A percentile compares a stretch with the other conserved stretches of the same genome.
These are phyloP conservation scores for Russula earlei DNA, from an alignment of 768 basidiomycete species.

Conservation along the genomic window DNA sequence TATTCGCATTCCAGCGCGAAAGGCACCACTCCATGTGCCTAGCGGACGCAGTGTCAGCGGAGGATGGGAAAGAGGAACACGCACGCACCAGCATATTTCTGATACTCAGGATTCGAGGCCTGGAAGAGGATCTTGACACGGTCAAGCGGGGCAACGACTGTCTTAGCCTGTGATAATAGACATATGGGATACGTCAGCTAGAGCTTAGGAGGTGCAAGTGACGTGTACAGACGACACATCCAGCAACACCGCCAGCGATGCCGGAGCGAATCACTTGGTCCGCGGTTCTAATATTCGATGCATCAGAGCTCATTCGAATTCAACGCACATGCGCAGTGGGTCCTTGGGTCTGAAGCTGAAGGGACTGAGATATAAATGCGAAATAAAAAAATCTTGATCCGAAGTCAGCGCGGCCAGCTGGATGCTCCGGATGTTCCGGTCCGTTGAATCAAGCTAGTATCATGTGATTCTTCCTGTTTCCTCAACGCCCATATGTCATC, in stretches of 20 bases:
- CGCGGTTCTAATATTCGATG: slow-evolving; percentile 23
- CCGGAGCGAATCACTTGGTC: slow-evolving; percentile 61
- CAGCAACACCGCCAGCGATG: slow-evolving; percentile 87
- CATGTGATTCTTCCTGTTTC: slow-evolving; percentile 20
- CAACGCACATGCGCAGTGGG: slow-evolving; percentile 11
- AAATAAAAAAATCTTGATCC: too few species aligned
- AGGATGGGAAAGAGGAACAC: too few species aligned
- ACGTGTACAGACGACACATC: slow-evolving; percentile 66
- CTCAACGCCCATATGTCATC: slow-evolving; percentile 6
- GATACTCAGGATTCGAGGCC: slow-evolving; percentile 90
- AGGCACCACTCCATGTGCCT: slow-evolving; percentile 86
- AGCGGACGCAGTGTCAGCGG: not conserved
- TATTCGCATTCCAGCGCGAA: slow-evolving; percentile 66
- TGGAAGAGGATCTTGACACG: slow-evolving; percentile 98
- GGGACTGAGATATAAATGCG: not conserved
- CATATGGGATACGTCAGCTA: slow-evolving; percentile 9
- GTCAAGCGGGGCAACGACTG: slow-evolving; percentile 90
- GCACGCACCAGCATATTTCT: slow-evolving; percentile 74
- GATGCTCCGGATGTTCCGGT: not conserved
- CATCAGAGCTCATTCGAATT: slow-evolving; percentile 54
- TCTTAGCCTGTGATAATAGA: slow-evolving; percentile 84
- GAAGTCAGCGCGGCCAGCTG: too few species aligned
- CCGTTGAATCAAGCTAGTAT: too few species aligned
- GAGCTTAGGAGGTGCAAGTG: slow-evolving; percentile 3
- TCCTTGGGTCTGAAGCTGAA: not conserved